Percentiles rank a stretch among this genome's conserved stretches.
Evolutionary conservation across 1,284 basidiomycete genomes (phyloP).

Genomic region (Papiliotrema nemorosa): DNA sequence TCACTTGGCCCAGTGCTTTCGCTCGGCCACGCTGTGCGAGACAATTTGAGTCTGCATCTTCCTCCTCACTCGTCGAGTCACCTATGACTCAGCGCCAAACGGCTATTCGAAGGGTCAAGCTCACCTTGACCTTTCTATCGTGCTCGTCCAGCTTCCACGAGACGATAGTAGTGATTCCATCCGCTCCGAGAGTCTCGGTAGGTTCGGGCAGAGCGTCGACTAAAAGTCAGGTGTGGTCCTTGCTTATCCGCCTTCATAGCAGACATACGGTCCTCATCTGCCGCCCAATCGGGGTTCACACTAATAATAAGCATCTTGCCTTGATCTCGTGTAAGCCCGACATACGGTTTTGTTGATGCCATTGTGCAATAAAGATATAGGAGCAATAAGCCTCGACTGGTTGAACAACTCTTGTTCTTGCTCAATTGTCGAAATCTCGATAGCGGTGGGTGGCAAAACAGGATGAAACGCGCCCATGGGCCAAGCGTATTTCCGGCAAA

Average conservation of each 20-base stretch:
- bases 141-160: slow-evolving; percentile 86
- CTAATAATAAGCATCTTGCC: not conserved
- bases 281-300: slow-evolving; percentile 1
- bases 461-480: too few species aligned
- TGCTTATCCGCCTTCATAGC: not conserved
- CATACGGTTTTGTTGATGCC: slow-evolving; percentile 4
- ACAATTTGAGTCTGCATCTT: slow-evolving; percentile 89
- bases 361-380: not conserved
- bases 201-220: slow-evolving; percentile 31
- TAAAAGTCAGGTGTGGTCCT: not conserved
- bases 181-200: slow-evolving; percentile 72
- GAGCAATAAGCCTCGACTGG: too few species aligned
- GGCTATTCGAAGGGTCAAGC: slow-evolving; percentile 12
- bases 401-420: too few species aligned
- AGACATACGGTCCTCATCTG: not conserved
- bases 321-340: not conserved
- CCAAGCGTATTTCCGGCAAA: too few species aligned
- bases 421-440: too few species aligned
- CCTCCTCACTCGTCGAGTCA: slow-evolving; percentile 81
- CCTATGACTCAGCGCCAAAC: slow-evolving; percentile 52
- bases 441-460: too few species aligned
- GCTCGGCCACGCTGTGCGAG: slow-evolving; percentile 86
- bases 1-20: slow-evolving; percentile 83
- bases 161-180: slow-evolving; percentile 80
- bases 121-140: slow-evolving; percentile 90